These are phyloP conservation scores for Acorus calamus DNA, from an alignment of 106 monocot genomes.

Conservation along the genomic window DNA sequence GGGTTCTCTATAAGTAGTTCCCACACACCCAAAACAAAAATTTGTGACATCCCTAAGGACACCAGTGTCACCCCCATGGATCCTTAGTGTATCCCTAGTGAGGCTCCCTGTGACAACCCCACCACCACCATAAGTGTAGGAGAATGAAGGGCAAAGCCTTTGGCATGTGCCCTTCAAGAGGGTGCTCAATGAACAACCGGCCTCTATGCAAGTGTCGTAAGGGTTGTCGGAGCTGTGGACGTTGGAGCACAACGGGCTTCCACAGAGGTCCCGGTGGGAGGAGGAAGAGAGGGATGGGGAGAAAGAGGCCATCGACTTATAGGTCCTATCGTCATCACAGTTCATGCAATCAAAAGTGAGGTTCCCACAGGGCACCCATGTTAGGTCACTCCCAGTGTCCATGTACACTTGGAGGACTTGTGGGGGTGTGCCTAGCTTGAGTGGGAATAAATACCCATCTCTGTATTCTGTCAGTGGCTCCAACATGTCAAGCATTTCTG, in stretches of 20 bases:
- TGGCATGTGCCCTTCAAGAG: conserved; percentile 15
- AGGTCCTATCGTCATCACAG: conserved; percentile 16
- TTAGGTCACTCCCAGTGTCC: conserved; percentile 42
- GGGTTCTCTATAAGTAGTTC: conserved; percentile 19
- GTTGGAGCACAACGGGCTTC: conserved; percentile 15
- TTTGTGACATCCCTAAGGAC: conserved; percentile 6
- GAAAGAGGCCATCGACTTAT: conserved; percentile 13
- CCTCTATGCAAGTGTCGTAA: conserved; percentile 20
- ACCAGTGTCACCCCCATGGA: conserved; percentile 6
- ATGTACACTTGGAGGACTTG: conserved; percentile 24
- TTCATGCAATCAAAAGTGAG: conserved; percentile 22
- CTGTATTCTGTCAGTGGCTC: conserved; percentile 24
- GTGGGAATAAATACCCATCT: conserved; percentile 29
- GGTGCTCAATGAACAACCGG: conserved; percentile 17
- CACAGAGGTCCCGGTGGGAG: conserved; percentile 14
- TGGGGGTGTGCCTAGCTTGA: conserved; percentile 26
- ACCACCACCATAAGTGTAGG: conserved; percentile 35
- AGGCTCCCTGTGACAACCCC: conserved; percentile 25
- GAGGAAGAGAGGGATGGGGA: conserved; percentile 18
- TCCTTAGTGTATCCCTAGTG: conserved; percentile 16
- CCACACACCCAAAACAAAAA: conserved; percentile 30
- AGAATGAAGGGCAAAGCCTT: conserved; percentile 32
- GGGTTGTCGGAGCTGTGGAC: conserved; percentile 29
- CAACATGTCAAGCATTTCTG: conserved; percentile 14
- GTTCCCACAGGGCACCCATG: conserved; percentile 30